phyloP scores from a whole-genome alignment of 1,284 basidiomycete species.

The Tremellales sp. region DNA sequence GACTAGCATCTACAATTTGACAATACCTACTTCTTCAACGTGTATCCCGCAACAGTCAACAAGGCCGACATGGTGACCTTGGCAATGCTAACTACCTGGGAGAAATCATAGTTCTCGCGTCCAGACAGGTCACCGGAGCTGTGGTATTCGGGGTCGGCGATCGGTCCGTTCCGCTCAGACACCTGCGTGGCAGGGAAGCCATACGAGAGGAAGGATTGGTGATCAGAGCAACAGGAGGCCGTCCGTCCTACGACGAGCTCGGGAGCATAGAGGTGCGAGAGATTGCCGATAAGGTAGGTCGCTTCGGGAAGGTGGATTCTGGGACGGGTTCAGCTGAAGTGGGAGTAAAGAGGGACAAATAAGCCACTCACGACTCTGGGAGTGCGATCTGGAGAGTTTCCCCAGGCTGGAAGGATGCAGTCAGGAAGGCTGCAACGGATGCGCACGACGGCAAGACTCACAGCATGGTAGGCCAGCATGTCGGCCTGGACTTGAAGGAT shows the following conservation, averaged over 20 bases:
- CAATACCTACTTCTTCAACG: too few species aligned
- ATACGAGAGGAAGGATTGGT: slow-evolving; percentile 70
- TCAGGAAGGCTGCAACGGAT: not conserved
- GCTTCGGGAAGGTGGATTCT: slow-evolving; percentile 77
- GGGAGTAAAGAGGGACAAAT: not conserved
- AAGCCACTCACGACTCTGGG: slow-evolving; percentile 49
- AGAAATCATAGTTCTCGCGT: slow-evolving; percentile 71
- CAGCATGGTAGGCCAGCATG: slow-evolving; percentile 72
- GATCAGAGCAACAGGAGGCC: slow-evolving; percentile 77
- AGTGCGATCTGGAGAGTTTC: slow-evolving; percentile 78
- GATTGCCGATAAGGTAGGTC: slow-evolving; percentile 65
- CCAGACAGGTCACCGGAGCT: slow-evolving; percentile 68
- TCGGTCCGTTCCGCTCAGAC: slow-evolving; percentile 67
- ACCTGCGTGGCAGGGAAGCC: slow-evolving; percentile 74
- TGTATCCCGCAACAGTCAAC: slow-evolving; percentile 43
- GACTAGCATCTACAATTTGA: too few species aligned
- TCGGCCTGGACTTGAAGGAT: slow-evolving; percentile 81
- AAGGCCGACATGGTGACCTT: slow-evolving; percentile 62
- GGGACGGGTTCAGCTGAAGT: slow-evolving; percentile 7
- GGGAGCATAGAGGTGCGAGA: slow-evolving; percentile 67
- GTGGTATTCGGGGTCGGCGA: slow-evolving; percentile 70
- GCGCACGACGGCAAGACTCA: slow-evolving; percentile 14
- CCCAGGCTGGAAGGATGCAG: slow-evolving; percentile 47
- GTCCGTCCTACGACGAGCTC: slow-evolving; percentile 76
- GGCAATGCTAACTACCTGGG: slow-evolving; percentile 72